Conservation (phyloP, 441 rosid genomes). For the Croton laevigatus region DNA sequence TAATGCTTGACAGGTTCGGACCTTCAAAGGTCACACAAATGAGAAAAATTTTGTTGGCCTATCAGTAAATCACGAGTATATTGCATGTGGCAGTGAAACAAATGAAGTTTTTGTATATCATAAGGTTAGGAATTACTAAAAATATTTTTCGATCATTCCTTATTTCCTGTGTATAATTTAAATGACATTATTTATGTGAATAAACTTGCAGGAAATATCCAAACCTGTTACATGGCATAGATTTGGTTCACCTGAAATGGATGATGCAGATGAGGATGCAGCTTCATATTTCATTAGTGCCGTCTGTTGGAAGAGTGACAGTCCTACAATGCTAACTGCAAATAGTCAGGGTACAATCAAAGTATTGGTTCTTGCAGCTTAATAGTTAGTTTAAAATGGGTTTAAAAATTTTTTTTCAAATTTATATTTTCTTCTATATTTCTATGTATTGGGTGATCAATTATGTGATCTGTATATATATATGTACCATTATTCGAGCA, state of each 20-base stretch:
- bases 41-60: slow-evolving; percentile 99
- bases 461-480: neutral
- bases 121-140: slow-evolving; percentile 51
- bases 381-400: neutral
- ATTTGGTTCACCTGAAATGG: slow-evolving; percentile 86
- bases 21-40: slow-evolving; percentile 86
- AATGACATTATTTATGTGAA: slow-evolving; percentile 9
- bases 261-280: slow-evolving; percentile 80
- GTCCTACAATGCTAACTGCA: slow-evolving; percentile 93
- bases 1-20: slow-evolving; percentile 61
- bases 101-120: slow-evolving; percentile 97
- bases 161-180: neutral
- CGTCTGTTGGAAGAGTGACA: slow-evolving; percentile 97
- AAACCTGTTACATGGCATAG: slow-evolving; percentile 83
- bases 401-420: too few relatives aligned
- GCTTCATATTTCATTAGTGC: slow-evolving; percentile 95
- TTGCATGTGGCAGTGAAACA: slow-evolving; percentile 95
- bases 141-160: neutral
- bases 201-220: slow-evolving; percentile 68
- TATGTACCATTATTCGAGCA: slow-evolving; percentile 5
- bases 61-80: slow-evolving; percentile 76
- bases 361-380: slow-evolving; percentile 79
- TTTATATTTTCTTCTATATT: neutral
- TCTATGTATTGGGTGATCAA: neutral
- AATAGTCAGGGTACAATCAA: slow-evolving; percentile 98